Conservation (phyloP, 495 filamentous ascomycete genomes). For the Neurospora sp. region DNA sequence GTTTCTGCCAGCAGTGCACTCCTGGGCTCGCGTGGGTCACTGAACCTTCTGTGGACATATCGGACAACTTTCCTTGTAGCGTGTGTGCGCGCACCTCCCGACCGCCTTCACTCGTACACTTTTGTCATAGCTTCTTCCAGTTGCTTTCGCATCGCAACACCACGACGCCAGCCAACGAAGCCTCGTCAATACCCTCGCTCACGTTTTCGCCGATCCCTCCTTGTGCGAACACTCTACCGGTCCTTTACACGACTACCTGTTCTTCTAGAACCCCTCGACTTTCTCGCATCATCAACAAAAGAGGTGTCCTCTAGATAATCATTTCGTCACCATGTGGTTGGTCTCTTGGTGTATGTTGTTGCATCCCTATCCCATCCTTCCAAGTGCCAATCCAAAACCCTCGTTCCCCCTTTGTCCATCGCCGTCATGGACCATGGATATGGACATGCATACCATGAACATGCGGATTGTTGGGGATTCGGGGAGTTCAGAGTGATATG, state of each 20-base stretch:
- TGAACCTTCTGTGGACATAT: not conserved
- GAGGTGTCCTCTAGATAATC: not conserved
- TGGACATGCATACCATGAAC: constrained; percentile 8
- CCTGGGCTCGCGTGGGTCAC: not conserved
- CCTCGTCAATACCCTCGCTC: not conserved
- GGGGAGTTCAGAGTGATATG: not conserved
- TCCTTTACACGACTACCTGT: not conserved
- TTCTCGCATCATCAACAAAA: not conserved
- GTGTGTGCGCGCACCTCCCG: not conserved
- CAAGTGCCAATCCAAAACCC: not conserved
- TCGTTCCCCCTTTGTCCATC: not conserved
- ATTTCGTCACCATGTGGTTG: constrained; percentile 70
- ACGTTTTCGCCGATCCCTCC: not conserved
- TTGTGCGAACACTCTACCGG: not conserved
- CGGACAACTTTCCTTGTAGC: not conserved
- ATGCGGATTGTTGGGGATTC: not conserved
- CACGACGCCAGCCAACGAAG: not conserved
- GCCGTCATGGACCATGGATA: not conserved
- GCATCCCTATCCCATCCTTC: not conserved
- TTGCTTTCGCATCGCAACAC: not conserved
- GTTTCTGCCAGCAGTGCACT: not conserved
- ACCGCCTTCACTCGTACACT: not conserved
- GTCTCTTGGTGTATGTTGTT: constrained; percentile 81
- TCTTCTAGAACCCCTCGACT: not conserved
- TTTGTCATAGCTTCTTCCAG: not conserved